Base-by-base conservation (phyloP, 108 stramenopile species). In the Seminavis robusta region DNA sequence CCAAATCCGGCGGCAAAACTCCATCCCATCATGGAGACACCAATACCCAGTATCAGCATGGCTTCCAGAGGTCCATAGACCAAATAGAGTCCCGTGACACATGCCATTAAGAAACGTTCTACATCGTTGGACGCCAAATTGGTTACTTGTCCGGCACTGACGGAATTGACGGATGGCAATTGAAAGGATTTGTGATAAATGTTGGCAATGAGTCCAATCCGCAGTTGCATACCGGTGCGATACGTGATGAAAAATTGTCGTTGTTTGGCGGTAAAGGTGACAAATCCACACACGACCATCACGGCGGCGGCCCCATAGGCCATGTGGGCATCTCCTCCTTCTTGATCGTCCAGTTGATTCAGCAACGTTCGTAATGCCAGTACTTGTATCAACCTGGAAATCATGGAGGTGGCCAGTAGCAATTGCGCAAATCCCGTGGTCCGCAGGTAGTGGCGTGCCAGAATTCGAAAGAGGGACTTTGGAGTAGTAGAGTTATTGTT, bases 41-140 rank as follows among this genome's bases (percentile, higher is more conserved):
- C 91, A n/a, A 90, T 44, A 7, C 41, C 65, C 45, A 95, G 37
- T 30, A 93, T 89, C 1, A 75, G 88, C 20, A 95, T 34, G 1
- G 82, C 54, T 52, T 93, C 81, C 1, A 92, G 13, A 3, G 94
- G 94, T 15, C 83, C 84, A 80, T 72, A 89, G 39, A 88, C 51
- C 8, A 95, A 56, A 56, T 89, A 89, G 16, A 61, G 65, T 15
- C 71, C 47, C 51, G 90, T 92, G 10, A 91, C 65, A 0, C 77
- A 65, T 0, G 74, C 79, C 47, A 79, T 24, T 1, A 87, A 45
- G 51, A 91, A 90, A 1, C 94, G 67, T 60, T 95, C 94, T 5
- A 95, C 91, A 49, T 95, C 94, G 52, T 87, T 90, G 30, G 81
- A 80, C 21, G 88, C 88, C 50, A 95, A 65, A 50, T 91, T 95